Base-by-base conservation (phyloP, 1,284 basidiomycete genomes). In the Ustilago hordei region DNA sequence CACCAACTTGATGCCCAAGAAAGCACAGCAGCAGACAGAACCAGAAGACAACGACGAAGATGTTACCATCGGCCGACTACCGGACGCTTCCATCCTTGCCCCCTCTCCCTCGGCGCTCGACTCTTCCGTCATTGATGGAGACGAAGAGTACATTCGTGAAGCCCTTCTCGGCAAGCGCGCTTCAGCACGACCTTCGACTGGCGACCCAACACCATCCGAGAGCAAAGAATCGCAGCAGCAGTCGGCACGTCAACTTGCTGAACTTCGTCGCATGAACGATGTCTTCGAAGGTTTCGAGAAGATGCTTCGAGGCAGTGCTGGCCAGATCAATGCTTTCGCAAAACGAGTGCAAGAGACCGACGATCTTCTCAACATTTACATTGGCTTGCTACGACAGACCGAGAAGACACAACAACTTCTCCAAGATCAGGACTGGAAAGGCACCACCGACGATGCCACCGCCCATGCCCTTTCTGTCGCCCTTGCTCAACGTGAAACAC, bases 241-340 rank as follows among this genome's bases (percentile, higher is more conserved):
- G 35, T 50, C 80, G 8, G 69, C 74, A 8, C 63, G 69, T 11
- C 83, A 85, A 43, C 67, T 84, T n/a, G 43, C 66, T 28, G 81
- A 85, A 53, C 59, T 84, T 7, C 74, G 69, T 8, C 67, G 73
- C 45, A 77, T 85, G 62, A 84, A 85, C 57, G 73, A 76, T 8
- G 67, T 81, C n/a, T 85, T 85, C 61, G 79, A 80, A 47, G 63
- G 75, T 6, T 85, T 81, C 61, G 84, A 85, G 54, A 52, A 47
- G 11, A 79, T 78, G 72, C 75, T 85, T 9, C 55, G 67, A 2
- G 73, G 77, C 13, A 78, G 75, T 35, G 67, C 76, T 6, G 78
- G 67, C 2, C 81, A 85, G 74, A 78, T 85, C 38, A 78, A 82
- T n/a, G 83, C 73, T 35, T 84, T 85, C 50, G 72, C 82, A 8